Evolutionary conservation across 495 filamentous ascomycete species (phyloP).

Genomic region (Aspergillus wentii): DNA sequence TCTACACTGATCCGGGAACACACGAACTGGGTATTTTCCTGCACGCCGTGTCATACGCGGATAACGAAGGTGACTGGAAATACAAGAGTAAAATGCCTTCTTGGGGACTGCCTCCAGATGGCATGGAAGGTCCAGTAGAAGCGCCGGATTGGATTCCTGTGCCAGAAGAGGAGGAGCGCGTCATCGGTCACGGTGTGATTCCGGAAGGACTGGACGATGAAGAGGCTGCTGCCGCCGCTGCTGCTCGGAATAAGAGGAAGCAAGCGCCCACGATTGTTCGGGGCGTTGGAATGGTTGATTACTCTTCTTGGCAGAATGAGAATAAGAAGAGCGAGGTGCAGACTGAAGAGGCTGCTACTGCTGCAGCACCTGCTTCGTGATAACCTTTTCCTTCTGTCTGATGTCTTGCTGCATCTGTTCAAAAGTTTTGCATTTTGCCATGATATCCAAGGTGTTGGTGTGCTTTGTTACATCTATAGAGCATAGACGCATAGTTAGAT

Average conservation of each 20-base stretch:
- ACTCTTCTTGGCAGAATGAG: too few species aligned
- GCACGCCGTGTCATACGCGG: slow-evolving; percentile 85
- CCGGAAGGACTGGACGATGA: slow-evolving; percentile 19
- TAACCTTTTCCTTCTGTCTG: too few species aligned
- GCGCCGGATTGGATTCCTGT: slow-evolving; percentile 41
- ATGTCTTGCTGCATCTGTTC: too few species aligned
- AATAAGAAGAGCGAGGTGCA: too few species aligned
- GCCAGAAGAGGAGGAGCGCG: slow-evolving; percentile 27
- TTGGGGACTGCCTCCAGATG: slow-evolving; percentile 78
- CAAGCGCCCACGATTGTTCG: slow-evolving; percentile 10
- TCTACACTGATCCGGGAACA: slow-evolving; percentile 85
- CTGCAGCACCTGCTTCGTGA: too few species aligned
- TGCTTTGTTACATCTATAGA: too few species aligned
- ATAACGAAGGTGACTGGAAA: slow-evolving; percentile 72
- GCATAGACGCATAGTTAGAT: too few species aligned
- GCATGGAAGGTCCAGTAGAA: slow-evolving; percentile 52
- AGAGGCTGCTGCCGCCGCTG: too few species aligned
- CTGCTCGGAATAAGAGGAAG: slow-evolving; percentile 1
- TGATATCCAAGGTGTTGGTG: too few species aligned
- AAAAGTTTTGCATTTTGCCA: too few species aligned
- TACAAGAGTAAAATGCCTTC: slow-evolving; percentile 79
- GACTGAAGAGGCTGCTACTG: too few species aligned
- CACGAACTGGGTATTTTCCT: slow-evolving; percentile 93
- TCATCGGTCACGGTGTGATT: slow-evolving; percentile 32
- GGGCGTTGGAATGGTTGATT: slow-evolving; percentile 14